phyloP scores from a whole-genome alignment of 1,284 basidiomycete genomes.

The Puccinia horiana region DNA sequence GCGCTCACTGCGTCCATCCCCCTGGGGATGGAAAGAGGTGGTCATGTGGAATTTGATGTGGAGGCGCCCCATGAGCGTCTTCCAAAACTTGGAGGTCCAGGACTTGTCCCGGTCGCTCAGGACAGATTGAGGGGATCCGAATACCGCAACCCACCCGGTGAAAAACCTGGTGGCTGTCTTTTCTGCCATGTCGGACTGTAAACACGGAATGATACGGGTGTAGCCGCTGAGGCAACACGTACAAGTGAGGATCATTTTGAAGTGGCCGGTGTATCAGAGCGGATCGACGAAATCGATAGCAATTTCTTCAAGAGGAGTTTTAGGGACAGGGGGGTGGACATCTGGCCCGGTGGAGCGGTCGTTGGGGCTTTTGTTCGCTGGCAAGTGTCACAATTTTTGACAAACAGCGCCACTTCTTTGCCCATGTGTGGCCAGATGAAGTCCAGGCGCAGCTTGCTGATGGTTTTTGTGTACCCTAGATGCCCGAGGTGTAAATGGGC shows the following conservation, averaged over 20 bases:
- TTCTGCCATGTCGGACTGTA: no score
- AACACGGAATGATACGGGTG: no score
- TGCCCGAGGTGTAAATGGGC: conserved; percentile 59
- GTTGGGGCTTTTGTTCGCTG: conserved; percentile 49
- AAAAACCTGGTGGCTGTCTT: no score
- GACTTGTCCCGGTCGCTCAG: conserved; percentile 54
- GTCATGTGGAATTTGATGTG: neutral
- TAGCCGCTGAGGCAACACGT: no score
- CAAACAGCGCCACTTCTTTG: neutral
- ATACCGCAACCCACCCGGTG: neutral
- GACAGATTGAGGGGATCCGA: conserved; percentile 53
- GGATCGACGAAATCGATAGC: no score
- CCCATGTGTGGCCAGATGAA: conserved; percentile 62
- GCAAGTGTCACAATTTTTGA: conserved; percentile 39
- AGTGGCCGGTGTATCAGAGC: no score
- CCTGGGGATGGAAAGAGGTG: conserved; percentile 54
- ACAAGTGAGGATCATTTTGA: no score
- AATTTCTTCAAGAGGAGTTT: conserved; percentile 30
- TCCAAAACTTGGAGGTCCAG: no score
- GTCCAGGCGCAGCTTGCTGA: conserved; percentile 54
- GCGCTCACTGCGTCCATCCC: conserved; percentile 51
- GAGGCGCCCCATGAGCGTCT: no score
- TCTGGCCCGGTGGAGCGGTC: conserved; percentile 13
- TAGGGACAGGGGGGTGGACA: conserved; percentile 54
- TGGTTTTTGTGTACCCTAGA: conserved; percentile 60